Evolutionary conservation across 148 eudicot genomes (phyloP).

Genomic region (Fagopyrum esculentum): DNA sequence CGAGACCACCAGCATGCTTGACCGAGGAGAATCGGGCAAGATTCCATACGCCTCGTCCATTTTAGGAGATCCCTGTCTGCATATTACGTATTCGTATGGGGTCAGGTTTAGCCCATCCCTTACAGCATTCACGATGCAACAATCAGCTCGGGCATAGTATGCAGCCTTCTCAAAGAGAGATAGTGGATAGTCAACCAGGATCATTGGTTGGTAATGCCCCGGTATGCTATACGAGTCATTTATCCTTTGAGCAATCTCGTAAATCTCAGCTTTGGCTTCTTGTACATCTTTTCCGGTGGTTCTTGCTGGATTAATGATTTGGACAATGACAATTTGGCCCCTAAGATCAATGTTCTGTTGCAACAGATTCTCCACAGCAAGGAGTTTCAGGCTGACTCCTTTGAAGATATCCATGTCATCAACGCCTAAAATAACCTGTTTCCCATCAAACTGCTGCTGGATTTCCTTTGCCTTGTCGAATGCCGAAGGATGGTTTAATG

Average conservation of each 20-base stretch:
- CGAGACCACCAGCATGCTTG: conserved; percentile 60
- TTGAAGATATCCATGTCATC: conserved; percentile 85
- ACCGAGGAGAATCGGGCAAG: conserved; percentile 26
- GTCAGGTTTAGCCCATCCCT: conserved; percentile 73
- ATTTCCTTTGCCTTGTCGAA: conserved; percentile 46
- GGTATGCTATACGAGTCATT: conserved; percentile 35
- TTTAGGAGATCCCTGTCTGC: conserved; percentile 51
- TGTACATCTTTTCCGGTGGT: conserved; percentile 62
- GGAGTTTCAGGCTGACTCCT: conserved; percentile 61
- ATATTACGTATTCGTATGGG: conserved; percentile 60
- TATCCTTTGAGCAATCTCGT: conserved; percentile 34
- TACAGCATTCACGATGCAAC: conserved; percentile 74
- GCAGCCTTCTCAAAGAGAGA: conserved; percentile 56
- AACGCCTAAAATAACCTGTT: conserved; percentile 49
- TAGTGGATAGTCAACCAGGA: conserved; percentile 42
- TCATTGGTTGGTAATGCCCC: conserved; percentile 40
- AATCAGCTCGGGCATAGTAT: conserved; percentile 63
- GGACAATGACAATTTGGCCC: conserved; percentile 49
- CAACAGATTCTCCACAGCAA: conserved; percentile 53
- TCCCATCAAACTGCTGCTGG: conserved; percentile 42
- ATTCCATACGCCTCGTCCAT: conserved; percentile 45
- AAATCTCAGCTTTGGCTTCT: conserved; percentile 53
- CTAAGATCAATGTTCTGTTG: conserved; percentile 22
- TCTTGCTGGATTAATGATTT: conserved; percentile 71
- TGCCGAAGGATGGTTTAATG: conserved; percentile 42